Base-by-base conservation (phyloP, 352 stramenopile genomes). In the Pythium graminicola region DNA sequence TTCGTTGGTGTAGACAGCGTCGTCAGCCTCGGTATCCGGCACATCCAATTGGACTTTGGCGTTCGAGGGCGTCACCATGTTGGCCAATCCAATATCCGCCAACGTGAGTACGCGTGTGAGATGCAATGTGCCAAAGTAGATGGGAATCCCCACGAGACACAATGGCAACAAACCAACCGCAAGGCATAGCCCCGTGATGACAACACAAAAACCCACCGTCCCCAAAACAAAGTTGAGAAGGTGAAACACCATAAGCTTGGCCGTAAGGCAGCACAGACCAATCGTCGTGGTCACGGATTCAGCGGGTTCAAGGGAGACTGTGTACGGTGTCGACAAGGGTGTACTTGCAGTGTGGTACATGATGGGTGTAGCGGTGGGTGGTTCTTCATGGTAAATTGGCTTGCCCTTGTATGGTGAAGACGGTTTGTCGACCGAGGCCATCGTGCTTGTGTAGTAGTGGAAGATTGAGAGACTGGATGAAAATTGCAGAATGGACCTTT, bases 71-170 rank as follows among this genome's bases (percentile, higher is more conserved):
- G 29, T 53, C 29, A 42, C 43, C 2, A 43, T 10, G 32, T 53
- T 53, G 46, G 46, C 46, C 46, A 53, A 17, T 17, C 14, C 31
- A 32, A 40, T 22, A 17, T 53, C 46, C 6, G 28, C 11, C 7
- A 53, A 19, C 26, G 46, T 29, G 10, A 43, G 10, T 9, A 24
- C 8, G 10, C 31, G 46, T 17, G 28, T 19, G 29, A 53, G 28
- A 1, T 35, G 46, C 2, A 53, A 19, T 19, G 20, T 9, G 14
- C 8, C 7, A 7, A 26, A 26, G 33, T 54, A 54, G 31, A 45
- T 33, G 10, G 35, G 35, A 19, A 45, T 22, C 22, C 47, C 47
- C 16, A 54, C 26, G 6, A 24, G 19, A 20, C 31, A 54, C 19
- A 54, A n/a, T 22, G 47, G 47, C 32, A 54, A 14, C 22, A 54